Evolutionary conservation across 371 early-diverging fungal species (phyloP).

Genomic region (Phascolomyces articulosus): DNA sequence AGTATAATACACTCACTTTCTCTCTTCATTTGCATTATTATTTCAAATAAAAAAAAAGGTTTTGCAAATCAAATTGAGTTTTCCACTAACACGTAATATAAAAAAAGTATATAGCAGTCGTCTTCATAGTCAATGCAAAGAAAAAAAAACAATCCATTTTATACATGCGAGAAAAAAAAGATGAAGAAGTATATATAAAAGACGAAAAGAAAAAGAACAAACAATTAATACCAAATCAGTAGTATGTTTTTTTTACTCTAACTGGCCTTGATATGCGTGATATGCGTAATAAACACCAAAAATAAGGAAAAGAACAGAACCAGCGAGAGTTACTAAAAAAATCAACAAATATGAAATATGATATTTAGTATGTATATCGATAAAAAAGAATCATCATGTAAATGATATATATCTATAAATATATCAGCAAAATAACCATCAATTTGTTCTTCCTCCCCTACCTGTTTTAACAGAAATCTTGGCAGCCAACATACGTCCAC

Average conservation of each 20-base stretch:
- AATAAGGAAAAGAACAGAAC: conserved; percentile 82
- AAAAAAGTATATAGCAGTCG: too few relatives aligned
- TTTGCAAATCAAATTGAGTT: too few relatives aligned
- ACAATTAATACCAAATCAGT: too few relatives aligned
- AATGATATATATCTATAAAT: conserved; percentile 13
- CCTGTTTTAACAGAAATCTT: conserved; percentile 92
- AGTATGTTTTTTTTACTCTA: conserved; percentile 5
- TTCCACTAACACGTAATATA: too few relatives aligned
- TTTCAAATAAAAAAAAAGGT: too few relatives aligned
- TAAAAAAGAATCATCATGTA: not conserved
- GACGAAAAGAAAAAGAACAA: not conserved
- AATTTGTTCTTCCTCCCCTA: conserved; percentile 31
- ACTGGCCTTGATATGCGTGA: conserved; percentile 31
- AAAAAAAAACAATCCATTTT: not conserved
- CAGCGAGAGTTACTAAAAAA: conserved; percentile 77
- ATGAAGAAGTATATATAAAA: not conserved
- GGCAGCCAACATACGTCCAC: conserved; percentile 89
- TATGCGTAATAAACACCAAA: conserved; percentile 79
- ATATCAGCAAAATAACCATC: too few relatives aligned
- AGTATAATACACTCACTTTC: too few relatives aligned
- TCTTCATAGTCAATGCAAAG: not conserved
- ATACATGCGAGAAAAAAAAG: not conserved
- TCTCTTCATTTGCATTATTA: too few relatives aligned
- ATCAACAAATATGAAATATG: too few relatives aligned
- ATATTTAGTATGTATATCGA: too few relatives aligned